A percentile compares a stretch with the other conserved stretches of the same genome.
Evolutionary conservation across 257 asterid species (phyloP).

Genomic region (Coffea canephora): DNA sequence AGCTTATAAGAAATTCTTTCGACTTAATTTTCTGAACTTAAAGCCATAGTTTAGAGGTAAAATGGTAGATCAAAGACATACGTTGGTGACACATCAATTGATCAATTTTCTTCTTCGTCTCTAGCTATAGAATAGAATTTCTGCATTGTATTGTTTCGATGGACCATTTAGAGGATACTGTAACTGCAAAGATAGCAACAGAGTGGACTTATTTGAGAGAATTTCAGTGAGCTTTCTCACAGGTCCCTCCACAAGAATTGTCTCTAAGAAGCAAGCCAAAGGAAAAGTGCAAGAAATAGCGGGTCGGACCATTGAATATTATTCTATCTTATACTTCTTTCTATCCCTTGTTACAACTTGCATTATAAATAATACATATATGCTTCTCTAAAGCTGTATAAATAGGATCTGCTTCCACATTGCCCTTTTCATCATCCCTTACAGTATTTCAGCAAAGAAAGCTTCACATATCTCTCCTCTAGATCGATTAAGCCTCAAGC

Average conservation of each 20-base stretch:
- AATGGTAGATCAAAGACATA: too few relatives aligned
- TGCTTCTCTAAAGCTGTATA: conserved; percentile 13
- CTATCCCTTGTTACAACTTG: conserved; percentile 16
- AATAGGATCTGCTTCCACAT: background rate
- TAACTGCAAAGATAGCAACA: background rate
- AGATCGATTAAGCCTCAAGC: conserved; percentile 1
- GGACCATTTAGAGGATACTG: conserved; percentile 8
- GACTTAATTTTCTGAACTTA: too few relatives aligned
- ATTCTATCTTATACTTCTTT: conserved; percentile 16
- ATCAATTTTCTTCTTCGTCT: background rate
- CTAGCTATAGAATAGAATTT: background rate
- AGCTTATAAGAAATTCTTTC: too few relatives aligned
- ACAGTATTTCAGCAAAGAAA: conserved; percentile 13
- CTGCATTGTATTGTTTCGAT: background rate
- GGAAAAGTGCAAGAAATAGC: conserved; percentile 11
- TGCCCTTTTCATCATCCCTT: background rate
- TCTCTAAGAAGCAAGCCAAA: conserved; percentile 4
- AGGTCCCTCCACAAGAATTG: conserved; percentile 25
- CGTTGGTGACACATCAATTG: too few relatives aligned
- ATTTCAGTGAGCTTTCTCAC: conserved; percentile 31
- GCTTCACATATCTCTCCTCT: conserved; percentile 9
- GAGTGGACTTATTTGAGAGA: background rate
- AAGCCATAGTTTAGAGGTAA: too few relatives aligned
- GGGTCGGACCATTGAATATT: conserved; percentile 11
- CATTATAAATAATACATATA: background rate